Conservation (phyloP, 495 filamentous ascomycete species). For the Penicillium parvum region DNA sequence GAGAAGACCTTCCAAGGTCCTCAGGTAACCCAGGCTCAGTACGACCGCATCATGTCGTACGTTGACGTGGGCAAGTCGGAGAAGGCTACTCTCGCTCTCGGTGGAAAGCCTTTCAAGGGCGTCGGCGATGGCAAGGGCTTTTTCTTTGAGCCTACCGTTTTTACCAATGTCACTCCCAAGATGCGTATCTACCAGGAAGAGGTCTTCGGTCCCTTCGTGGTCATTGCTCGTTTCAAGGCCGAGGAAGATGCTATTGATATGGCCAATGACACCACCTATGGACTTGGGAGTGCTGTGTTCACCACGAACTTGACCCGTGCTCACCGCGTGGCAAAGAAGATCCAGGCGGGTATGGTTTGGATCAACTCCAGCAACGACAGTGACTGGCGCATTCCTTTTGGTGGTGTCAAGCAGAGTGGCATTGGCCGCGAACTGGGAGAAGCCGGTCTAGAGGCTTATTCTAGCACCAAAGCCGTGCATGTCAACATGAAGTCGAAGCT, state of each 20-base stretch:
- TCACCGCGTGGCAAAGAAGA: constrained; percentile 44
- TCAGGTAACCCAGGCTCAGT: constrained; percentile 79
- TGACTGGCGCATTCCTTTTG: constrained; percentile 73
- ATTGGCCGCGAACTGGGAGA: constrained; percentile 84
- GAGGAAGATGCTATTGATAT: constrained; percentile 47
- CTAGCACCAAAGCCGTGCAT: constrained; percentile 69
- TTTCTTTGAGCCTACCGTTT: constrained; percentile 51
- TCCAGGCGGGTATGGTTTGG: constrained; percentile 52
- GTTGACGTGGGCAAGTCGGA: constrained; percentile 79
- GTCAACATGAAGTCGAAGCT: constrained; percentile 53
- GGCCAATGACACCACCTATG: constrained; percentile 47
- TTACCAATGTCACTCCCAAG: constrained; percentile 39
- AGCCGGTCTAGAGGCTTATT: constrained; percentile 75
- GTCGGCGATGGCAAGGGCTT: constrained; percentile 38
- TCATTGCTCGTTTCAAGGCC: constrained; percentile 45
- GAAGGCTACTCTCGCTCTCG: constrained; percentile 58
- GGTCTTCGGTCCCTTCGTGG: constrained; percentile 55
- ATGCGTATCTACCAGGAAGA: constrained; percentile 51
- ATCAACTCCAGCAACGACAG: constrained; percentile 65
- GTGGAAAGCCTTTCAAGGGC: constrained; percentile 64
- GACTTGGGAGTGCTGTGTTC: constrained; percentile 49
- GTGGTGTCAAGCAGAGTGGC: constrained; percentile 89
- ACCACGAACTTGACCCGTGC: constrained; percentile 42
- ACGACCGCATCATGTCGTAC: constrained; percentile 81
- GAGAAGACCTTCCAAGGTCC: constrained; percentile 76